Evolutionary conservation across 2,329 filamentous ascomycete species (phyloP).

Genomic region (Cryphonectria radicalis): DNA sequence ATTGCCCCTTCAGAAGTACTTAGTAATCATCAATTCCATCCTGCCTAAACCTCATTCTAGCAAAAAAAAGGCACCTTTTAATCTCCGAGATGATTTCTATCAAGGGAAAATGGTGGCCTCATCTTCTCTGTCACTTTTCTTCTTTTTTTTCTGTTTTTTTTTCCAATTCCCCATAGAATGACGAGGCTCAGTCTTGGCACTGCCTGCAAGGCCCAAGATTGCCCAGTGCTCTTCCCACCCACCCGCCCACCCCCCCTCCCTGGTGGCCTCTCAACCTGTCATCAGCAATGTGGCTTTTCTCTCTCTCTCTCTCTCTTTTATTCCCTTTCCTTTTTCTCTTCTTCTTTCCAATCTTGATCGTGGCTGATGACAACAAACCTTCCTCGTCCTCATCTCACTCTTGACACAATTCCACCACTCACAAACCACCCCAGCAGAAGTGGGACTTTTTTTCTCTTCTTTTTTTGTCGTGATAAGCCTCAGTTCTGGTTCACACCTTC

Average conservation of each 20-base stretch:
- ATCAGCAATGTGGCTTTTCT: slow-evolving; percentile 3
- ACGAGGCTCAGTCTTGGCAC: slow-evolving; percentile 30
- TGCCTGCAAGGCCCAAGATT: background rate
- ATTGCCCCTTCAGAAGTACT: background rate
- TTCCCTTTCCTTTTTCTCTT: too few relatives aligned
- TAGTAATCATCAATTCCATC: background rate
- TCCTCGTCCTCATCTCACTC: too few relatives aligned
- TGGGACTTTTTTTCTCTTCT: background rate
- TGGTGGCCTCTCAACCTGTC: background rate
- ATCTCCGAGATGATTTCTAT: slow-evolving; percentile 3
- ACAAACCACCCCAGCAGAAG: background rate
- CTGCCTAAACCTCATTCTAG: slow-evolving; percentile 1
- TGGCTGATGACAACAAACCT: background rate
- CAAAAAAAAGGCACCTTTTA: background rate
- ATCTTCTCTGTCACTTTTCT: background rate
- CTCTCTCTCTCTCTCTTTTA: background rate
- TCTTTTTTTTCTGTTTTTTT: background rate
- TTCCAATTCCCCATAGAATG: slow-evolving; percentile 11
- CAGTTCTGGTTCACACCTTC: slow-evolving; percentile 3
- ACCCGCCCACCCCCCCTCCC: background rate
- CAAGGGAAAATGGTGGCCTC: background rate
- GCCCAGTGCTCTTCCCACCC: background rate
- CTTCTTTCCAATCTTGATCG: background rate
- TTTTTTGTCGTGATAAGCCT: slow-evolving; percentile 3
- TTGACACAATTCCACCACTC: background rate